Base-by-base conservation (phyloP, 2,329 filamentous ascomycete species). In the Pyricularia grisea region DNA sequence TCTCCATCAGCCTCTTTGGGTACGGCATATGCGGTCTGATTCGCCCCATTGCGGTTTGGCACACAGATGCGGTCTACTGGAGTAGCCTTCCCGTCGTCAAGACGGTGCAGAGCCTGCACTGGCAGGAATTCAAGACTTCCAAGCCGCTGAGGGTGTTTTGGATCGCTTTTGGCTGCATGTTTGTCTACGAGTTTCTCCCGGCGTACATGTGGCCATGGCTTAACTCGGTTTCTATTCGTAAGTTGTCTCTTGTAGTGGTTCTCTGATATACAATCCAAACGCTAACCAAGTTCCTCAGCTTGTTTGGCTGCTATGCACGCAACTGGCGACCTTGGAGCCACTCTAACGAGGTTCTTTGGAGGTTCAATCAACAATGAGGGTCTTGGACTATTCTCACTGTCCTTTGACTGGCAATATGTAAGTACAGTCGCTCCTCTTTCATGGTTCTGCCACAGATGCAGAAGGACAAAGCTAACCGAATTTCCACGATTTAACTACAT, bases 1-100 rank as follows among this genome's bases (percentile, higher is more conserved):
- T 87, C 67, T 87, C 84, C 0, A 86, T 87, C 60, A 83, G 83
- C 0, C 74, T 87, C 1, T 87, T 86, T 68, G 85, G 85, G 0
- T 87, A 86, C 60, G 85, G 84, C 1, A 74, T 87, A 3, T 82
- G 42, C 7, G 42, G 42, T n/a, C 42, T 55, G 42, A 55, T 55
- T 9, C 42, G 42, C 0, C 42, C 42, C 42, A 55, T 55, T 10
- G 42, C 42, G 1, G 42, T 55, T 9, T 55, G 42, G 42, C 42
- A 55, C 42, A n/a, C n/a, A 20, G 42, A 55, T 20, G 42, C 42
- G 5, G 42, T 55, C 42, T 55, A 55, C 42, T 55, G 42, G 42
- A 55, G 42, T 20, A 55, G 42, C 7, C 42, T 55, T 4, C 42
- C 42, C 42, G 42, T 55, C 20, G 42, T 55, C 20, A 55, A 55